Percentiles rank a stretch among this genome's conserved stretches.
These are phyloP conservation scores for Ophiosphaerella narmari DNA, from an alignment of 2,329 filamentous ascomycete genomes.

Conservation along the genomic window DNA sequence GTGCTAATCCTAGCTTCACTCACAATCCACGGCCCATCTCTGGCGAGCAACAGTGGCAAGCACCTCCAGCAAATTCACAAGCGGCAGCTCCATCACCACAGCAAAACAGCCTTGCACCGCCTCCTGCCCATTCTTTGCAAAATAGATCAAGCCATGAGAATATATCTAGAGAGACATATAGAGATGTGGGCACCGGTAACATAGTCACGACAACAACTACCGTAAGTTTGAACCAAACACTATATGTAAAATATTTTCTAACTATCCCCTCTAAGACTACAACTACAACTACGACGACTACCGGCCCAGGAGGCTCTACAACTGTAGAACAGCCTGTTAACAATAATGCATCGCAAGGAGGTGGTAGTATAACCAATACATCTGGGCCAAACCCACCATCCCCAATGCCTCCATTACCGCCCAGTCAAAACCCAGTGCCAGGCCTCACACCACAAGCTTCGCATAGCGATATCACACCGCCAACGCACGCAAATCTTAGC, in stretches of 20 bases:
- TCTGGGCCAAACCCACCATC: constrained; percentile 41
- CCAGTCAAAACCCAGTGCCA: constrained; percentile 15
- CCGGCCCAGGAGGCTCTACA: constrained; percentile 39
- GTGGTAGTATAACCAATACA: constrained; percentile 34
- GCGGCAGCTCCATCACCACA: constrained; percentile 9
- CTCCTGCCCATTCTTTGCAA: constrained; percentile 17
- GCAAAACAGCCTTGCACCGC: constrained; percentile 19
- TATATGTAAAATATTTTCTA: background rate
- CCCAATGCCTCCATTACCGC: constrained; percentile 27
- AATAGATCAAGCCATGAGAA: constrained; percentile 30
- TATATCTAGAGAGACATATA: constrained; percentile 35
- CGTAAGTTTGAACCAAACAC: background rate
- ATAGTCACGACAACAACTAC: constrained; percentile 43
- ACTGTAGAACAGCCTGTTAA: constrained; percentile 37
- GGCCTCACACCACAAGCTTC: constrained; percentile 17
- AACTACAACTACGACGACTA: constrained; percentile 43
- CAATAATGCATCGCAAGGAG: constrained; percentile 14
- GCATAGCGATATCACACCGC: constrained; percentile 4
- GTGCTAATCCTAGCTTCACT: constrained; percentile 38
- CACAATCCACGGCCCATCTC: constrained; percentile 33
- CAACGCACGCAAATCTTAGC: constrained; percentile 5
- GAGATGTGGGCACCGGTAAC: constrained; percentile 38
- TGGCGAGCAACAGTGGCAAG: constrained; percentile 32
- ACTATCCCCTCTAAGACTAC: constrained; percentile 23
- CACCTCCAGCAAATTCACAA: constrained; percentile 16